Evolutionary conservation across 2,329 filamentous ascomycete genomes (phyloP).

Genomic region (Dryadomyces quercus-mongolicae): DNA sequence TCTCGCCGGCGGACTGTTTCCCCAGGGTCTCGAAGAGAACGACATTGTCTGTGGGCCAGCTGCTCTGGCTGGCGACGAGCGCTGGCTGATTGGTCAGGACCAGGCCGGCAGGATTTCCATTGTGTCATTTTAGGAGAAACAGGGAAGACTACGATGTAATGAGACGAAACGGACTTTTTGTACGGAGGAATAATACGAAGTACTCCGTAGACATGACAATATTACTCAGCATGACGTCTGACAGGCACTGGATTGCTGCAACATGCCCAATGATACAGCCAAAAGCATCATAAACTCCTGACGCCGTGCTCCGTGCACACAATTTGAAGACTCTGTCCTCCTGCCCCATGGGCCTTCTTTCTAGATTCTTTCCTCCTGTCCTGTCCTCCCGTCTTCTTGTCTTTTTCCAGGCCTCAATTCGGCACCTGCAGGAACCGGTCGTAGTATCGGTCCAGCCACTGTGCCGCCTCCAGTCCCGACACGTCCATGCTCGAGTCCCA

Average conservation of each 20-base stretch:
- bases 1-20: constrained; percentile 24
- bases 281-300: neutral
- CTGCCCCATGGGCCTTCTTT: neutral
- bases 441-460: constrained; percentile 44
- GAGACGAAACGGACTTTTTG: no score
- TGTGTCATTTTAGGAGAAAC: constrained; percentile 29
- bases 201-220: no score
- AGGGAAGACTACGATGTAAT: no score
- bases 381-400: no score
- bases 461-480: constrained; percentile 37
- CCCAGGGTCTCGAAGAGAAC: neutral
- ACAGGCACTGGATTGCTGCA: no score
- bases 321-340: neutral
- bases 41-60: constrained; percentile 25
- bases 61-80: constrained; percentile 44
- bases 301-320: constrained; percentile 5
- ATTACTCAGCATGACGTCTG: no score
- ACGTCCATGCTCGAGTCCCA: constrained; percentile 40
- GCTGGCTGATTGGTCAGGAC: constrained; percentile 51
- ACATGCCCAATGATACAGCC: no score
- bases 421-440: constrained; percentile 41
- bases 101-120: constrained; percentile 36
- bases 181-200: no score
- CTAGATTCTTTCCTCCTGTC: neutral
- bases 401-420: no score